A percentile compares a stretch with the other conserved stretches of the same genome.
These are phyloP conservation scores for Zygosaccharomyces gambellarensis DNA, from an alignment of 805 yeast genomes.

Conservation along the genomic window DNA sequence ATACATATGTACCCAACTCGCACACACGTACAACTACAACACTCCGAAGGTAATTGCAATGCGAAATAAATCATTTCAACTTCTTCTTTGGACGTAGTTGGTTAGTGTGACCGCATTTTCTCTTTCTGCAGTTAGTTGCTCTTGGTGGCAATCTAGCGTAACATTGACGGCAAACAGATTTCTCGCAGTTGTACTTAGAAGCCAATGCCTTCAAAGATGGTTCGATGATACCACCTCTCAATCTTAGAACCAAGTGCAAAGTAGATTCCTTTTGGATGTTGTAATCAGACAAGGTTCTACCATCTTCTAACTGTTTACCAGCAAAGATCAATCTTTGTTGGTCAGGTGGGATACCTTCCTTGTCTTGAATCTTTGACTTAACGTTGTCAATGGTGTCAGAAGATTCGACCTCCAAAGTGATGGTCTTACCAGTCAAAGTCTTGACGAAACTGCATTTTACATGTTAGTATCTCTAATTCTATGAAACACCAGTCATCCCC, in stretches of 20 bases:
- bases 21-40: constrained; percentile 6
- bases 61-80: constrained; percentile 72
- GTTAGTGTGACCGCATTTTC: constrained; percentile 99
- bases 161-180: constrained; percentile 98
- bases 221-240: constrained; percentile 99
- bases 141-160: constrained; percentile 99
- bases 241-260: constrained; percentile 89
- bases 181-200: constrained; percentile 99
- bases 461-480: constrained; percentile 16
- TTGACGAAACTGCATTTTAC: constrained; percentile 57
- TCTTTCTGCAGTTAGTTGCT: constrained; percentile 99
- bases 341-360: constrained; percentile 99
- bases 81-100: constrained; percentile 99
- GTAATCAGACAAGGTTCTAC: constrained; percentile 98
- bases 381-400: constrained; percentile 98
- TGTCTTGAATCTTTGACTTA: constrained; percentile 97
- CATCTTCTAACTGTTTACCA: constrained; percentile 99
- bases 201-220: constrained; percentile 99
- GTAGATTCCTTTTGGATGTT: constrained; percentile 99
- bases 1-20: constrained; percentile 15
- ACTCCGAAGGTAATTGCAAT: constrained; percentile 3
- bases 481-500: background rate
- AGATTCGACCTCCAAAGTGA: constrained; percentile 98
- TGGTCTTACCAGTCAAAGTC: constrained; percentile 87
- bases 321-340: constrained; percentile 99